phyloP scores from a whole-genome alignment of 176 grass and related monocot species.

The Bolboschoenus planiculmis region DNA sequence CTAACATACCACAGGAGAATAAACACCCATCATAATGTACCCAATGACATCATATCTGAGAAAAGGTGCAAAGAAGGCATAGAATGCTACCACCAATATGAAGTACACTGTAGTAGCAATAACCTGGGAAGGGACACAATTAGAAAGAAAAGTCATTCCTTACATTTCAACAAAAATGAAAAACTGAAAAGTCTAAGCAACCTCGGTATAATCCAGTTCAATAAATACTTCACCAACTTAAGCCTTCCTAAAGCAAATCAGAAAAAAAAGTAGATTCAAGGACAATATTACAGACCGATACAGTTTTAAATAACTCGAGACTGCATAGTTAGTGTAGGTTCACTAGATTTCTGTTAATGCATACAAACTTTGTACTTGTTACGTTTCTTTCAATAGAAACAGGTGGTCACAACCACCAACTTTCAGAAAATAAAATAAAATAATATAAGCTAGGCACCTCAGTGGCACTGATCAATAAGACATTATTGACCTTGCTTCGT shows the following conservation, averaged over 20 bases:
- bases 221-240: background rate
- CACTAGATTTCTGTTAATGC: too few relatives aligned
- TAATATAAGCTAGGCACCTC: background rate
- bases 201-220: background rate
- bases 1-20: slow-evolving; percentile 83
- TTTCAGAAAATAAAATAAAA: too few relatives aligned
- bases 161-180: background rate
- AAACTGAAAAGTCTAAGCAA: background rate
- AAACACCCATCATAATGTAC: slow-evolving; percentile 65
- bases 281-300: background rate
- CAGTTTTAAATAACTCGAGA: background rate
- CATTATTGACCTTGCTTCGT: background rate
- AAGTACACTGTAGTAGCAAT: slow-evolving; percentile 93
- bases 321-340: too few relatives aligned
- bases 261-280: background rate
- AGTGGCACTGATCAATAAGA: background rate
- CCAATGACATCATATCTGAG: slow-evolving; percentile 55
- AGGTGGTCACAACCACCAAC: too few relatives aligned
- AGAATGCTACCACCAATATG: slow-evolving; percentile 92
- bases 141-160: background rate
- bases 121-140: slow-evolving; percentile 43
- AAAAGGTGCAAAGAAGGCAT: slow-evolving; percentile 97
- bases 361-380: too few relatives aligned
- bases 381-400: too few relatives aligned
- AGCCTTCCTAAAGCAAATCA: background rate